phyloP scores from a whole-genome alignment of 2,329 filamentous ascomycete species.

The Penicillium sp. region DNA sequence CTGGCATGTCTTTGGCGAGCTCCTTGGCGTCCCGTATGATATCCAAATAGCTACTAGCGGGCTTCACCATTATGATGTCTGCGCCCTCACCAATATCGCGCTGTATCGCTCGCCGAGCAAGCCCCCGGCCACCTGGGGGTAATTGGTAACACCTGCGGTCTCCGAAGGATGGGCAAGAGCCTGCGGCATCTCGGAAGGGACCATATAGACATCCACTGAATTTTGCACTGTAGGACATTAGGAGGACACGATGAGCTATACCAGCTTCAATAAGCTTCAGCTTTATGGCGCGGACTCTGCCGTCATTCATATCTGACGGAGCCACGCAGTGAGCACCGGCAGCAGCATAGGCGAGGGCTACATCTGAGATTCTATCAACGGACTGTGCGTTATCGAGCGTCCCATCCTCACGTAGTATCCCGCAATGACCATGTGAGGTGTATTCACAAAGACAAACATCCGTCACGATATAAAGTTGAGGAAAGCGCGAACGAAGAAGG shows the following conservation, averaged over 20 bases:
- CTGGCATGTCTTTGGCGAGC: slow-evolving; percentile 77
- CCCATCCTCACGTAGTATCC: slow-evolving; percentile 86
- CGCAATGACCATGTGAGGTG: slow-evolving; percentile 94
- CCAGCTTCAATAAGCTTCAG: slow-evolving; percentile 92
- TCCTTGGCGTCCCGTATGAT: slow-evolving; percentile 98
- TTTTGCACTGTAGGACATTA: slow-evolving; percentile 98
- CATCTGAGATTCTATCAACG: slow-evolving; percentile 88
- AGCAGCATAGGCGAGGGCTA: slow-evolving; percentile 90
- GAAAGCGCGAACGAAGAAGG: slow-evolving; percentile 73
- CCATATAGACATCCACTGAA: slow-evolving; percentile 95
- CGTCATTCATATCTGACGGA: slow-evolving; percentile 98
- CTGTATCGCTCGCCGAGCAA: slow-evolving; percentile 80
- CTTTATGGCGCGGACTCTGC: slow-evolving; percentile 93
- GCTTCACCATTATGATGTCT: slow-evolving; percentile 99
- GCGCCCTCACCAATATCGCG: slow-evolving; percentile 89
- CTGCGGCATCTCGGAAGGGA: slow-evolving; percentile 91
- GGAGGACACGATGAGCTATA: slow-evolving; percentile 76
- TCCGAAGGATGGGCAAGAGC: slow-evolving; percentile 81
- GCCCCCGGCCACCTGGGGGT: slow-evolving; percentile 79
- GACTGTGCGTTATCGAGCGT: slow-evolving; percentile 86
- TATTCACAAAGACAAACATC: slow-evolving; percentile 99
- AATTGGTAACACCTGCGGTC: slow-evolving; percentile 96
- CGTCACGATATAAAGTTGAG: slow-evolving; percentile 77
- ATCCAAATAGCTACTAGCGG: slow-evolving; percentile 87
- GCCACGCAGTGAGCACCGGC: slow-evolving; percentile 95